These are phyloP conservation scores for Deinandra increscens DNA, from an alignment of 129 eudicot genomes.

Conservation along the genomic window DNA sequence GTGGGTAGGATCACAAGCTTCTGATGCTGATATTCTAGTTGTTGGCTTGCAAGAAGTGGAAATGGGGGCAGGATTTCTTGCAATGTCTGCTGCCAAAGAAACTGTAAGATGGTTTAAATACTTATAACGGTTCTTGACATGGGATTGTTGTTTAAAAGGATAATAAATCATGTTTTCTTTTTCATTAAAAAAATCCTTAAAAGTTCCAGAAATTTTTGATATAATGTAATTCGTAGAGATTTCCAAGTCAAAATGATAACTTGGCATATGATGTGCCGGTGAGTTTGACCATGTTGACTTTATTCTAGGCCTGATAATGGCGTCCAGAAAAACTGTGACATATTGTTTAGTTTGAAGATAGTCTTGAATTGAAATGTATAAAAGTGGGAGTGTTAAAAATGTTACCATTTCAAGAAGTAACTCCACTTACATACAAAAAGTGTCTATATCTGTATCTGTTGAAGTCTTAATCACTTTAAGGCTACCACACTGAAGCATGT, in stretches of 20 bases:
- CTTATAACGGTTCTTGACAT: neutral
- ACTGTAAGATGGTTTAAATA: slow-evolving; percentile 56
- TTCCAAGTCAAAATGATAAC: neutral
- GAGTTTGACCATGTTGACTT: neutral
- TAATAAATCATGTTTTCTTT: neutral
- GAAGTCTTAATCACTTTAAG: neutral
- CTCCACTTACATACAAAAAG: neutral
- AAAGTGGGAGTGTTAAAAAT: too few relatives aligned
- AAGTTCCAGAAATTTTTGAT: neutral
- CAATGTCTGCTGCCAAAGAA: slow-evolving; percentile 99
- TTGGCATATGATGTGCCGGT: neutral
- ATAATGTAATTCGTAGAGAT: neutral
- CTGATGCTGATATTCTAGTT: slow-evolving; percentile 80
- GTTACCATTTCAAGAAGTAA: neutral
- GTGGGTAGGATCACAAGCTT: slow-evolving; percentile 74
- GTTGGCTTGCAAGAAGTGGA: slow-evolving; percentile 97
- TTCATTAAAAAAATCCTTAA: neutral
- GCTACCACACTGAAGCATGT: too few relatives aligned
- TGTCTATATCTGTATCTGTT: neutral
- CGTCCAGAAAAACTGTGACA: neutral
- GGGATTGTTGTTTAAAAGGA: neutral
- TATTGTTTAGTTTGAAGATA: too few relatives aligned
- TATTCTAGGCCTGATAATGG: neutral
- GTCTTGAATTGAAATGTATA: too few relatives aligned
- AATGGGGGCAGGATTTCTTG: slow-evolving; percentile 98